A percentile compares a stretch with the other conserved stretches of the same genome.
phyloP scores from a whole-genome alignment of 1,284 basidiomycete genomes.

The Trichosporon sp. region DNA sequence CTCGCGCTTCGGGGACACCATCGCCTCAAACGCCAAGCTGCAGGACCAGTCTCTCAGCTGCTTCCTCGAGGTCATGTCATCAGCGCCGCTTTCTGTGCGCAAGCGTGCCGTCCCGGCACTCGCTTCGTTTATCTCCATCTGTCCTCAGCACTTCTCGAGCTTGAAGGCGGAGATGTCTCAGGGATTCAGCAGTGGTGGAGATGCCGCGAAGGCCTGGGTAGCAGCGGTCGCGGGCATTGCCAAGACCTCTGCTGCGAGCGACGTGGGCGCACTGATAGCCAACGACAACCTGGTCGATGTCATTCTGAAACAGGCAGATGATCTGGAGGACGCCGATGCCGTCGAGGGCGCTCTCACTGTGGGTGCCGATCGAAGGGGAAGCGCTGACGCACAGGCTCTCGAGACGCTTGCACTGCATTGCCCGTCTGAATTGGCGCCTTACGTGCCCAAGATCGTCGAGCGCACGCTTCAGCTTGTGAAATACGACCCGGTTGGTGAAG shows the following conservation, averaged over 20 bases:
- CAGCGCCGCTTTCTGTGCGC: slow-evolving; percentile 73
- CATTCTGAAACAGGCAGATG: slow-evolving; percentile 28
- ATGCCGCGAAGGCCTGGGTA: slow-evolving; percentile 32
- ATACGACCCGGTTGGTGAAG: slow-evolving; percentile 70
- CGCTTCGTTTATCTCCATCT: slow-evolving; percentile 30
- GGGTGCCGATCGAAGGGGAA: not conserved
- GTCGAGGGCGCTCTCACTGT: slow-evolving; percentile 40
- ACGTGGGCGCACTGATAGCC: slow-evolving; percentile 28
- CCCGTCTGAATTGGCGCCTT: slow-evolving; percentile 71
- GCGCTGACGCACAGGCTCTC: slow-evolving; percentile 56
- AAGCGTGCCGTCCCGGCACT: slow-evolving; percentile 84
- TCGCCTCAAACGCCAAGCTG: slow-evolving; percentile 54
- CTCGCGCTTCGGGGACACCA: slow-evolving; percentile 67
- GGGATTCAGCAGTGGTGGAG: slow-evolving; percentile 25
- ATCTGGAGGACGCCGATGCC: slow-evolving; percentile 37
- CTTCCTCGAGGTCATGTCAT: slow-evolving; percentile 68
- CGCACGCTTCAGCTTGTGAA: slow-evolving; percentile 73
- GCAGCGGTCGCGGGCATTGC: slow-evolving; percentile 33
- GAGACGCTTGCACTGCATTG: slow-evolving; percentile 78
- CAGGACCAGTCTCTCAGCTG: slow-evolving; percentile 60
- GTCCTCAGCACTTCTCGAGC: slow-evolving; percentile 27
- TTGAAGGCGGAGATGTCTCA: slow-evolving; percentile 26
- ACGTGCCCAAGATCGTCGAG: slow-evolving; percentile 63
- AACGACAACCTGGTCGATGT: slow-evolving; percentile 28
- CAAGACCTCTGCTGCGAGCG: slow-evolving; percentile 26